Evolutionary conservation across 2,329 filamentous ascomycete species (phyloP), one percentile per base, ranked within the genome.

Genomic region (Phyllachora maydis): DNA sequence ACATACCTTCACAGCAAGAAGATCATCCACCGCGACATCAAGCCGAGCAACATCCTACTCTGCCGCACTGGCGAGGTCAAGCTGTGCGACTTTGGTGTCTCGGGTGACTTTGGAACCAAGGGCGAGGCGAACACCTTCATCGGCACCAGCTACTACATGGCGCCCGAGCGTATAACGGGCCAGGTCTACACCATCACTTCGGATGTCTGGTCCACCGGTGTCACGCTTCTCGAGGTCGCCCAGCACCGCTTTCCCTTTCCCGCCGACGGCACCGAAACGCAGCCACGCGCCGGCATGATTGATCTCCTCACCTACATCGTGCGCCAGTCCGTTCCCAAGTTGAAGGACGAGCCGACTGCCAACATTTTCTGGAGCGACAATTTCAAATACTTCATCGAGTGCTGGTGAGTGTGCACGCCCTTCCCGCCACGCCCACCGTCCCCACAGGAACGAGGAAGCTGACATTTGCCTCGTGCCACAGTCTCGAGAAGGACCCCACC

Each of bases 381-480:
- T 42, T 95, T 98, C 52, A 98, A 98, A 48, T 93, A 93, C 46
- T 98, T 98, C 39, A 93, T 98, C 38, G 83, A 93, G 52, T 93
- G 83, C 66, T 95, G 88, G 85, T 95, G 65, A 44, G 79, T 71
- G 26, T 11, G n/a, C 21, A 21, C n/a, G 11, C 12, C 17, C n/a
- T 5, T 13, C 14, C 6, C 17, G 9, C 8, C 3, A 7, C 19
- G 7, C 19, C 14, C 14, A 9, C 19, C 16, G 11, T 6, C 6
- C 12, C 20, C 6, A n/a, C 16, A 18, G n/a, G n/a, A n/a, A n/a
- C n/a, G n/a, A 7, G 7, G 16, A 7, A 18, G 7, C 16, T 7
- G 7, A 18, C 16, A 7, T 7, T 13, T 25, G 14, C 15, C 16
- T 6, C 8, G 18, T 12, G 12, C 11, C 34, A 26, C 32, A 95